Base-by-base conservation (phyloP, 345 rosid genomes). In the Aegle marmelos region DNA sequence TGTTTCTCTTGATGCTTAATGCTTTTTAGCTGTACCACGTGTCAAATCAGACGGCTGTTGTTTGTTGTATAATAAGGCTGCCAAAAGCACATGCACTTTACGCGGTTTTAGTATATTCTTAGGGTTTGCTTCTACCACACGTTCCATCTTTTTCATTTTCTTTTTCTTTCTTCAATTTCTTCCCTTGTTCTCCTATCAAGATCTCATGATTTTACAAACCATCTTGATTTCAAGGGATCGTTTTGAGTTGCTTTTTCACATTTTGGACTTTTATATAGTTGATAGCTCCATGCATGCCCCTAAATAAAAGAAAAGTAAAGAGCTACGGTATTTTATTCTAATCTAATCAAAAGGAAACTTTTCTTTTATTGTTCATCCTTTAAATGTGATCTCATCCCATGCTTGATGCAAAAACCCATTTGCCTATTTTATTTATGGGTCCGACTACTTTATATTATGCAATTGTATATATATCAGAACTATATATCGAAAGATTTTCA, bases 101-200 rank as follows among this genome's bases (percentile, higher is more conserved):
- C 91, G 89, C 89, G 91, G 60, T 81, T 73, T 78, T 70, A 56
- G 81, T 79, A 39, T 81, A 73, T 69, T 73, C 70, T 66, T 22
- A 45, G 61, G 65, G 28, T 62, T 83, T 86, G 84, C 90, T 87
- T 87, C 87, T 76, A 5, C 19, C 68, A 62, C 83, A 86, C 87
- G 87, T 84, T 60, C 79, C 71, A 63, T 68, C 30, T 28, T 37
- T 19, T 53, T 53, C n/a, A 34, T 56, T 36, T 11, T 25, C 1
- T 34, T 16, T 33, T 34, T 45, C 10, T 17, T 2, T 37, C 30
- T 28, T 56, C 17, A 1, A 13, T 54, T 34, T 64, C 10, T 25
- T 58, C 28, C 24, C 37, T 22, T 45, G 17, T 45, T 45, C 50
- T 24, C 39, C 36, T 4, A 24, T 64, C 72, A 34, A 21, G n/a